Evolutionary conservation across 2,329 filamentous ascomycete species (phyloP), one percentile per base, ranked within the genome.

Genomic region (Leptographium flavum): DNA sequence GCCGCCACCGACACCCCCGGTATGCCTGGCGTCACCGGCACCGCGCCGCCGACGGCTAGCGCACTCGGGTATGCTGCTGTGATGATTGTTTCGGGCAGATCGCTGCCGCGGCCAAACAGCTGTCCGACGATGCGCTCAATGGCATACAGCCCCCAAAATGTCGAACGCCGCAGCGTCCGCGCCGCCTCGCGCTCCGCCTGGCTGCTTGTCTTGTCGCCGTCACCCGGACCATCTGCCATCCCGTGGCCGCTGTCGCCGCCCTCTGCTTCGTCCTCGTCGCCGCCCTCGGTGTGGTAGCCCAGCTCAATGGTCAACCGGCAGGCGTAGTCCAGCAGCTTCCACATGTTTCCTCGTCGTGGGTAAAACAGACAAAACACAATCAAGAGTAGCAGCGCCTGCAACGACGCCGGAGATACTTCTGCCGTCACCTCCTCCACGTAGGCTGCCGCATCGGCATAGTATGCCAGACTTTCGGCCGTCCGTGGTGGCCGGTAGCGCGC

Each of bases 111-210:
- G 21, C 60, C 60, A 47, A 62, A 59, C n/a, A 62, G 54, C 47
- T 63, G 60, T 3, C 59, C 58, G 27, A 60, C 55, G 19, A 59
- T 61, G 25, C 59, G 53, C 48, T 63, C 60, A 33, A 62, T 56
- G 37, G 58, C 56, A 43, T 63, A 63, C 2, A 62, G 51, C 10
- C 58, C 59, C 60, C 58, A 63, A 38, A 62, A 62, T 1, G 57
- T 52, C 41, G 57, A 50, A 3, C 50, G 45, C 1, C 48, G 48
- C 15, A 52, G 48, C 42, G 47, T 48, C 17, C 39, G 42, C 28
- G 42, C 28, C 2, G 39, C 32, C 28, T 47, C 46, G 14, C 39
- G 23, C 46, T 42, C 46, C 8, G 38, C n/a, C 17, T 28, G 25
- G 9, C 25, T 40, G 25, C n/a, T 17, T 17, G 3, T 30, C n/a